A percentile compares a stretch with the other conserved stretches of the same genome.
Evolutionary conservation across 2,329 filamentous ascomycete genomes (phyloP).

Genomic region (Truncatella angustata): DNA sequence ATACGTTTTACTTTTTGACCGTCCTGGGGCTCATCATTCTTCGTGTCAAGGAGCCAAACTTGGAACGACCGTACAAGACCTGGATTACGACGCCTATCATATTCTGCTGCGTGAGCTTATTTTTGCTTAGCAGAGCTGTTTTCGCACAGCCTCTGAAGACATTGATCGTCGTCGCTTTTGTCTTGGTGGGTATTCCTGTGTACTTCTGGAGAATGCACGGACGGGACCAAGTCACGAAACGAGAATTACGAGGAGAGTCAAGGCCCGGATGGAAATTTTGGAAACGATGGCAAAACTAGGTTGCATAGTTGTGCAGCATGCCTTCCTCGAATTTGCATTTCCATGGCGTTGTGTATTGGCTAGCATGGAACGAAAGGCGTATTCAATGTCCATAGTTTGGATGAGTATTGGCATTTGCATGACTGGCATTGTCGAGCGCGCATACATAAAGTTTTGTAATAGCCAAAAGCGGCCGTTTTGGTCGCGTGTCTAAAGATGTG

Average conservation of each 20-base stretch:
- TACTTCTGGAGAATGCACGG: slow-evolving; percentile 84
- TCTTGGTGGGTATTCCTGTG: slow-evolving; percentile 78
- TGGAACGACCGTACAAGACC: slow-evolving; percentile 89
- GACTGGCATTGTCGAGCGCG: not conserved
- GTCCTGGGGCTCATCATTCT: slow-evolving; percentile 91
- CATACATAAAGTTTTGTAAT: not conserved
- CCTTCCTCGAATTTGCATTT: not conserved
- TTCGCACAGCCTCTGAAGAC: slow-evolving; percentile 92
- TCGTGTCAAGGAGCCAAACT: slow-evolving; percentile 78
- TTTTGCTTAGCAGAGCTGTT: slow-evolving; percentile 82
- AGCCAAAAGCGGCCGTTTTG: not conserved
- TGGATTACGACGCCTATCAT: slow-evolving; percentile 98
- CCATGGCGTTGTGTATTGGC: not conserved
- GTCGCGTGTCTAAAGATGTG: not conserved
- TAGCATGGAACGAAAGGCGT: not conserved
- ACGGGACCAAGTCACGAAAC: slow-evolving; percentile 50
- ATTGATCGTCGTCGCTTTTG: slow-evolving; percentile 80
- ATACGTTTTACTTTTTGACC: slow-evolving; percentile 95
- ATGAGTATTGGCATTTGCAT: not conserved
- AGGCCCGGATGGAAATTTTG: slow-evolving; percentile 61
- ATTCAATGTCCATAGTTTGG: not conserved
- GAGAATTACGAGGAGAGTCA: slow-evolving; percentile 31
- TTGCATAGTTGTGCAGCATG: not conserved
- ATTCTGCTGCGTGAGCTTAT: slow-evolving; percentile 96
- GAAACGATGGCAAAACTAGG: slow-evolving; percentile 36